A percentile compares a stretch with the other conserved stretches of the same genome.
phyloP scores from a whole-genome alignment of 169 alveolate genomes.

The Eimeria acervulina region DNA sequence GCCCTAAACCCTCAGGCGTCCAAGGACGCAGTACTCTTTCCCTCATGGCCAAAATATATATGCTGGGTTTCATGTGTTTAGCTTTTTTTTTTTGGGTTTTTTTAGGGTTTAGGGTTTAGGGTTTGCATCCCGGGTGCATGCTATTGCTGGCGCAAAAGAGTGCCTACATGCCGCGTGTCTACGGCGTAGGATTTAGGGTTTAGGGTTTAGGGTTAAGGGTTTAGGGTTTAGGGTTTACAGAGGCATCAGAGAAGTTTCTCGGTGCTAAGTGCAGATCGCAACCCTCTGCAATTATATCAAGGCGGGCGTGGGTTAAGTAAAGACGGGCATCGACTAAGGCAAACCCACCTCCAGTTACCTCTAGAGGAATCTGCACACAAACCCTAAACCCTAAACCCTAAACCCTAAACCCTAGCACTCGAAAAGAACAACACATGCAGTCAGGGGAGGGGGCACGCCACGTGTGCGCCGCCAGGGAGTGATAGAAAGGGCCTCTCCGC shows the following conservation, averaged over 20 bases:
- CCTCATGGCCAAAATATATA: not conserved
- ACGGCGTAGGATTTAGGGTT: too few species aligned
- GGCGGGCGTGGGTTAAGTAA: conserved; percentile 48
- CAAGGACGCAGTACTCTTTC: not conserved
- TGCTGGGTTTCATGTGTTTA: too few species aligned
- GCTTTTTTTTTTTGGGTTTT: too few species aligned
- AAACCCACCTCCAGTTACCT: conserved; percentile 39
- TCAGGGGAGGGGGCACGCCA: not conserved
- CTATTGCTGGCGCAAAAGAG: too few species aligned
- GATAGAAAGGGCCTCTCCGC: not conserved
- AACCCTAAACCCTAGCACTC: conserved; percentile 21
- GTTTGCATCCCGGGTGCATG: not conserved
- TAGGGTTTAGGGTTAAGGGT: conserved; percentile 45
- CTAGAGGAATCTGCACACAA: conserved; percentile 44
- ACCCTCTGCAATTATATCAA: conserved; percentile 37
- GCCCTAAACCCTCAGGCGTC: too few species aligned
- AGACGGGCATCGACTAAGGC: conserved; percentile 19
- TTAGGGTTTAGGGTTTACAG: conserved; percentile 57
- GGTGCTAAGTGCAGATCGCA: conserved; percentile 35
- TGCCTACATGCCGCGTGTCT: too few species aligned
- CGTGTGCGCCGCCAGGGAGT: not conserved
- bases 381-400: conserved; percentile 56
- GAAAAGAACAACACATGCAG: not conserved
- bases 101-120: not conserved
- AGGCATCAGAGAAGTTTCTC: not conserved